Base-by-base conservation (phyloP, 192 early-diverging fungal species). In the Spinellus fusiger region DNA sequence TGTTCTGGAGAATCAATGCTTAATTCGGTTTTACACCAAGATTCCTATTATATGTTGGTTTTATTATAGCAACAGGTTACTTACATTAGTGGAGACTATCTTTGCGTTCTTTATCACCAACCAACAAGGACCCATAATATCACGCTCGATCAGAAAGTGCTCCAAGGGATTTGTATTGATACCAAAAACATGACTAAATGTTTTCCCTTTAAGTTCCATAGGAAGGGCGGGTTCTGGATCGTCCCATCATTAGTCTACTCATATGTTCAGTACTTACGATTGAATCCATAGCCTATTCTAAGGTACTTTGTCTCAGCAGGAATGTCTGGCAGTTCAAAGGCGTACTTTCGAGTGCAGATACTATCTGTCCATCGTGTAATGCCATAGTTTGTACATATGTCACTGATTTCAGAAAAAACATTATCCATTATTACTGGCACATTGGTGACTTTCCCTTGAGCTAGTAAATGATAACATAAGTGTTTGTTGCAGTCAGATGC, bases 111-210 rank as follows among this genome's bases (percentile, higher is more conserved):
- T 75, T 27, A 97, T 80, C 13, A 78, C 66, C 0, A 99, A 73
- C 98, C 98, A 99, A 57, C 86, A 89, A 5, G 98, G 98, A 0
- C 98, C 98, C 93, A 93, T 98, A 26, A 99, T 73, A 56, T 92
- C 86, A 22, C 95, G 82, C 72, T 98, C 94, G 23, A 95, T 80
- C n/a, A 98, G 67, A 49, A 99, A 88, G 25, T 90, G 82, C 73
- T 99, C 98, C n/a, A 98, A 74, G 1, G 93, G 88, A 38, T 75
- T 84, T 12, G 92, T 93, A 44, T 86, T 82, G 4, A 89, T 77
- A 12, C 95, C 98, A 80, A 99, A 98, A 3, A 91, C 77, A 54
- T 85, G 89, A 59, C 84, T 84, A 65, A 95, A 98, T 1, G 84
- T 87, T 54, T 78, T 80, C 31, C 89, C 89, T n/a, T 49, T 77